A percentile compares a stretch with the other conserved stretches of the same genome.
These are phyloP conservation scores for Pichia sorboxylosa DNA, from an alignment of 1,139 yeast genomes.

Conservation along the genomic window DNA sequence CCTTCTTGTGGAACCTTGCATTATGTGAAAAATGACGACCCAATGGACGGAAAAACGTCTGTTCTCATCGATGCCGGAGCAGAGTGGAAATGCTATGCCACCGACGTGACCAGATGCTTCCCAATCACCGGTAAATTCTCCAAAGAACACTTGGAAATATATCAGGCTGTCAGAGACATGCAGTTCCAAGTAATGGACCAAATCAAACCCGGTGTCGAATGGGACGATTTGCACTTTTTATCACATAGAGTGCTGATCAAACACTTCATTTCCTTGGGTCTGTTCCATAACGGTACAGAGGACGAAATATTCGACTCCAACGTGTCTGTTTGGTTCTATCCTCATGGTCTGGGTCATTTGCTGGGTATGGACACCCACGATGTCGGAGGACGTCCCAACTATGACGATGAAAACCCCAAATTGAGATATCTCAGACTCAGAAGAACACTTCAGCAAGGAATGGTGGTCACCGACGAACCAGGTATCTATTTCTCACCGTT, in stretches of 20 bases:
- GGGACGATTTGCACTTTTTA: constrained; percentile 77
- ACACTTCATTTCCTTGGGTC: constrained; percentile 62
- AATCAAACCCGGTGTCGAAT: constrained; percentile 69
- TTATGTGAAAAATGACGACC: constrained; percentile 66
- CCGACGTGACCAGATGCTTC: constrained; percentile 92
- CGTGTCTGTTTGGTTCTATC: constrained; percentile 71
- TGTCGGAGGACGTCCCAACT: constrained; percentile 80
- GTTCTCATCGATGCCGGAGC: constrained; percentile 94
- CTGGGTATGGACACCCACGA: constrained; percentile 95
- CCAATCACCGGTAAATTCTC: constrained; percentile 89
- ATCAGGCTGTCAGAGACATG: constrained; percentile 75
- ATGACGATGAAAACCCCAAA: constrained; percentile 69
- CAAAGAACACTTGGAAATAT: constrained; percentile 71
- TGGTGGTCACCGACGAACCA: constrained; percentile 93
- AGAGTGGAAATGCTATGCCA: constrained; percentile 87
- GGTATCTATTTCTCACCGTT: constrained; percentile 86
- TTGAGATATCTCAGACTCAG: constrained; percentile 71
- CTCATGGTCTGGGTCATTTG: constrained; percentile 92
- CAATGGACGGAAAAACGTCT: constrained; percentile 37
- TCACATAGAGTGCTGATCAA: constrained; percentile 72
- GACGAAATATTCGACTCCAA: constrained; percentile 62
- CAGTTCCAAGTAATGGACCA: constrained; percentile 56
- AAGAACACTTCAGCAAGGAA: constrained; percentile 55
- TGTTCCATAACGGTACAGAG: constrained; percentile 51
- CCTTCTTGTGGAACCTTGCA: constrained; percentile 86